Percentiles rank a stretch among this genome's conserved stretches.
phyloP scores from a whole-genome alignment of 306 rosid genomes.

The Sesbania bispinosa region DNA sequence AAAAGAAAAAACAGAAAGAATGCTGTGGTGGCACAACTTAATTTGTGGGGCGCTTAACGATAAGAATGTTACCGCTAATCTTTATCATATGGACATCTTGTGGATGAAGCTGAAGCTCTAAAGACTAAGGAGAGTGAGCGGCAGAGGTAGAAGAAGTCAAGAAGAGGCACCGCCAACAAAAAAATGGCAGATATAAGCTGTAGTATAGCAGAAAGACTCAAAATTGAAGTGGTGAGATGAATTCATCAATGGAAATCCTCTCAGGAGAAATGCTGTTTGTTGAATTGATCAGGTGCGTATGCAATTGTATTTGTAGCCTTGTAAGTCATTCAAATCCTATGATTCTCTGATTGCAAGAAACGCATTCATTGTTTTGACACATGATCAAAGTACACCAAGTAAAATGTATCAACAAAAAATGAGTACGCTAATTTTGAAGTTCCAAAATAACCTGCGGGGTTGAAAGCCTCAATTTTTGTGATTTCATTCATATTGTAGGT shows the following conservation, averaged over 20 bases:
- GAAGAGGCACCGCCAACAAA: not conserved
- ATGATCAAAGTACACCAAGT: not conserved
- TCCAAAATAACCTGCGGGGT: too few species aligned
- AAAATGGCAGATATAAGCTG: not conserved
- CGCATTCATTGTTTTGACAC: not conserved
- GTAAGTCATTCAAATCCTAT: not conserved
- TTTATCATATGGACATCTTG: conserved; percentile 18
- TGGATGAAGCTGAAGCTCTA: not conserved
- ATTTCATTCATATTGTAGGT: too few species aligned
- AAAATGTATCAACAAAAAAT: too few species aligned
- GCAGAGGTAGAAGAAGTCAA: not conserved
- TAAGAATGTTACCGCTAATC: conserved; percentile 5
- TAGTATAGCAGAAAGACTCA: not conserved
- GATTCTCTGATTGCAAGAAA: not conserved
- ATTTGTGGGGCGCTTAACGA: conserved; percentile 18
- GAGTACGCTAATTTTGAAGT: too few species aligned
- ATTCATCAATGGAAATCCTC: not conserved
- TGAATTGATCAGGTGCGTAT: not conserved
- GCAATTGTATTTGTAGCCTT: not conserved
- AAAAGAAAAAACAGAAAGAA: not conserved
- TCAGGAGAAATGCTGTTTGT: not conserved
- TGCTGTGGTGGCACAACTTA: conserved; percentile 5
- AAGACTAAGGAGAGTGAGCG: not conserved
- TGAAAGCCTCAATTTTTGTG: too few species aligned
- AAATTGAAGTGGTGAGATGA: not conserved